Base-by-base conservation (phyloP, 768 basidiomycete species). In the Hericium alpestre region DNA sequence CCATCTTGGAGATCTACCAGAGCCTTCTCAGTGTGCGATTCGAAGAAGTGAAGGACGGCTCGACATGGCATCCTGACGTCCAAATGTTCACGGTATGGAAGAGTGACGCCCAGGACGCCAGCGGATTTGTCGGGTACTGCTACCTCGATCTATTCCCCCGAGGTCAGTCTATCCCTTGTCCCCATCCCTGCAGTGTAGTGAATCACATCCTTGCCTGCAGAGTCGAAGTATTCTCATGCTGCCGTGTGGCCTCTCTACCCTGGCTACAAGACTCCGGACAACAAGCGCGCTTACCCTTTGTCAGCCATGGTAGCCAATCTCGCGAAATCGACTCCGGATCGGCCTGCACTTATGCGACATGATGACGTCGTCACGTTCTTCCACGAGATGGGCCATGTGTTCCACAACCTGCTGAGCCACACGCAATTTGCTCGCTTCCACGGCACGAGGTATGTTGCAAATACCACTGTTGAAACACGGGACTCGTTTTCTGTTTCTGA, bases 231-330 rank as follows among this genome's bases (percentile, higher is more conserved):
- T 67, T 80, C 86, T 11, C 90, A 93, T 71, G 91, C 91, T 0
- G 90, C 90, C 0, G 90, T 93, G 1, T 93, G 89, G 87, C 75
- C 80, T 7, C 72, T 93, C 27, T 73, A 87, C 5, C 71, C 84
- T 0, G 89, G 91, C 13, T 86, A 83, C 65, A 73, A 79, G 47
- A 74, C 70, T 22, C 58, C 77, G 0, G 70, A 80, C 56, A 84
- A 83, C 46, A 76, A 76, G 53, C 78, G 87, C 32, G 76, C 75
- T 65, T 91, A 90, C 67, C 90, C 90, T 2, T 69, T 90, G 52
- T 70, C 84, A 1, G 86, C 86, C 3, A 93, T 93, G 91, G 92
- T 93, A 7, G 91, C 92, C 40, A 93, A 93, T 67, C 79, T 94
- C 10, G 88, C 91, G 4, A 94, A 93, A 66, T 77, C 88, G 3